Conservation (phyloP, 257 asterid species). For the Echites panduratus region DNA sequence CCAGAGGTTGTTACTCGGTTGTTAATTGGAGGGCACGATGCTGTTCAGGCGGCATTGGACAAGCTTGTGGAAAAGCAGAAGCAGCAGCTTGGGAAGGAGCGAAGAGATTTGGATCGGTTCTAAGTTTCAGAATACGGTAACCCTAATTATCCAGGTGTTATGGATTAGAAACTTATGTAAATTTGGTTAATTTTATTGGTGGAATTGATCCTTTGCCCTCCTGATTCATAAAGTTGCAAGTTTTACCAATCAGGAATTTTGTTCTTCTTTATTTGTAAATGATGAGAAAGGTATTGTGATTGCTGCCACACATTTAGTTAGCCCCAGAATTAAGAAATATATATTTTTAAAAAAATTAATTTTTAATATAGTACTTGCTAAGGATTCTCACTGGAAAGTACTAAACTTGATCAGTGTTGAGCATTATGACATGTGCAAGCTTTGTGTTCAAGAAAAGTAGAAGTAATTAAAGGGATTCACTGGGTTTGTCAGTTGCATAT, state of each 20-base stretch:
- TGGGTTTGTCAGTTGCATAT: no score
- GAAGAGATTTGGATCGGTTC: slow-evolving; percentile 26
- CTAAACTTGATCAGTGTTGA: background rate
- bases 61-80: slow-evolving; percentile 93
- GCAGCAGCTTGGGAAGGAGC: slow-evolving; percentile 65
- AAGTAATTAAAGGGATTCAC: background rate
- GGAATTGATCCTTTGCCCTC: background rate
- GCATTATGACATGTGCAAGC: background rate
- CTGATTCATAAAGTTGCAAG: background rate
- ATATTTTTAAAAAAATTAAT: background rate
- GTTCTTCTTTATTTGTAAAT: background rate
- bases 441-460: background rate
- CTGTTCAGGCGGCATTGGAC: slow-evolving; percentile 77
- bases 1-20: slow-evolving; percentile 74
- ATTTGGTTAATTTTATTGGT: background rate
- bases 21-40: slow-evolving; percentile 83
- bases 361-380: background rate
- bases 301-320: background rate
- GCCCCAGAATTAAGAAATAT: background rate
- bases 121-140: slow-evolving; percentile 4
- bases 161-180: background rate
- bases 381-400: background rate
- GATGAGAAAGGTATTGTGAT: background rate
- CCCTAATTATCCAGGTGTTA: background rate
- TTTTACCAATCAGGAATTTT: background rate